A percentile compares a stretch with the other conserved stretches of the same genome.
phyloP scores from a whole-genome alignment of 1,284 basidiomycete species.

The Tausonia pullulans region DNA sequence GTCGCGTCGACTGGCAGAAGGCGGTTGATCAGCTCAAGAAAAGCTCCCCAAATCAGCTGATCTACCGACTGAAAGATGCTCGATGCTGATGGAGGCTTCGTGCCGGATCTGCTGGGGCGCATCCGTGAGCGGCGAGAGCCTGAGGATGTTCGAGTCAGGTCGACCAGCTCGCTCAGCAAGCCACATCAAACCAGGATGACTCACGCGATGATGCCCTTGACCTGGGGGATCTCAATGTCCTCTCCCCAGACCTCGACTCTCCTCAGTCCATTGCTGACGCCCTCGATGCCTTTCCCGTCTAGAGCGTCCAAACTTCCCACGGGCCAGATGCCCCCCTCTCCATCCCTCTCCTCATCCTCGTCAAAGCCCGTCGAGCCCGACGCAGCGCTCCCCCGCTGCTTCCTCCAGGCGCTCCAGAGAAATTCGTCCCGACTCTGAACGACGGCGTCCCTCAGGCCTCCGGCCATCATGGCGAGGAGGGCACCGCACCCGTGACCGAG shows the following conservation, averaged over 20 bases:
- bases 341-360: constrained; percentile 5
- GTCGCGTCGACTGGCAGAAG: constrained; percentile 22
- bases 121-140: constrained; percentile 32
- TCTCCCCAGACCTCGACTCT: constrained; percentile 31
- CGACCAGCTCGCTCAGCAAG: not conserved
- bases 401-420: constrained; percentile 1
- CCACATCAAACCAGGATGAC: not conserved
- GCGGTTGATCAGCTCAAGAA: too few relatives aligned
- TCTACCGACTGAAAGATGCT: constrained; percentile 26
- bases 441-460: constrained; percentile 21
- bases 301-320: constrained; percentile 2
- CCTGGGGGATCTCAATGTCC: constrained; percentile 28
- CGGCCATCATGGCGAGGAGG: constrained; percentile 32
- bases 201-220: constrained; percentile 32
- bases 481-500: constrained; percentile 33
- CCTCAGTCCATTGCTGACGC: constrained; percentile 23
- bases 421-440: constrained; percentile 22
- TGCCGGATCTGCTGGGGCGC: constrained; percentile 31
- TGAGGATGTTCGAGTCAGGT: constrained; percentile 1
- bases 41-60: too few relatives aligned
- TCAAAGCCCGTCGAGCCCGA: not conserved
- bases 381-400: not conserved
- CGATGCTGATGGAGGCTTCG: constrained; percentile 30
- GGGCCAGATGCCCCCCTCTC: not conserved
- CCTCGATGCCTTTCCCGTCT: constrained; percentile 9